Percentiles rank a stretch among this genome's conserved stretches.
Evolutionary conservation across 2,329 filamentous ascomycete genomes (phyloP).

Genomic region (Ascosphaera acerosa): DNA sequence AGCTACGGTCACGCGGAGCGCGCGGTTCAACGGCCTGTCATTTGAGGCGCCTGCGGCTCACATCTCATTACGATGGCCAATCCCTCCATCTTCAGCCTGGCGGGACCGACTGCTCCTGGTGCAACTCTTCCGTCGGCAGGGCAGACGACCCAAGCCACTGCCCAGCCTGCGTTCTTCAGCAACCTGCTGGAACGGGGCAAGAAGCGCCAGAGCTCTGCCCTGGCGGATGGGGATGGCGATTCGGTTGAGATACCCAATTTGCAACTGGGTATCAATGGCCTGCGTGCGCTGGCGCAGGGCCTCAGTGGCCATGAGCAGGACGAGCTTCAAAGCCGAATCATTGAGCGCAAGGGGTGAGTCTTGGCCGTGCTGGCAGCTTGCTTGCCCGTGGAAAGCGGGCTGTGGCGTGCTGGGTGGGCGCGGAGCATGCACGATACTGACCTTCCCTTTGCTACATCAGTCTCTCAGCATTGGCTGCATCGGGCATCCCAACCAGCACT

Average conservation of each 20-base stretch:
- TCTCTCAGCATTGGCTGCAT: constrained; percentile 81
- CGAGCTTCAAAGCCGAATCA: constrained; percentile 16
- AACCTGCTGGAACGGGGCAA: constrained; percentile 36
- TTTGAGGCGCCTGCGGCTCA: no score
- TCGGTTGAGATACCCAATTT: constrained; percentile 66
- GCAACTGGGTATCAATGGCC: constrained; percentile 76
- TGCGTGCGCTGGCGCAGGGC: constrained; percentile 48
- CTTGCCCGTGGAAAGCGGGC: no score
- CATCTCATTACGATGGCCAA: no score
- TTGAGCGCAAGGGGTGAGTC: constrained; percentile 28
- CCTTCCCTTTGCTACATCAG: constrained; percentile 17
- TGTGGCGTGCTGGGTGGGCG: no score
- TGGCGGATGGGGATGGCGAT: constrained; percentile 22
- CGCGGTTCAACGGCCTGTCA: no score
- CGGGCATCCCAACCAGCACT: constrained; percentile 67
- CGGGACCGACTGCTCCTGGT: no score
- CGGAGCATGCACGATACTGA: not conserved
- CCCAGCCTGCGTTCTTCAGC: constrained; percentile 36
- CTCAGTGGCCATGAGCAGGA: constrained; percentile 41
- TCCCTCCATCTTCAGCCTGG: no score
- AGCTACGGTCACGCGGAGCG: no score
- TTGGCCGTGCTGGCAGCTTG: not conserved
- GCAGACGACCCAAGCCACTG: no score
- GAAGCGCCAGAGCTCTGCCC: constrained; percentile 42
- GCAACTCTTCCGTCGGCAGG: no score